Evolutionary conservation across 371 early-diverging fungal species (phyloP).

Genomic region (Umbelopsis sp.): DNA sequence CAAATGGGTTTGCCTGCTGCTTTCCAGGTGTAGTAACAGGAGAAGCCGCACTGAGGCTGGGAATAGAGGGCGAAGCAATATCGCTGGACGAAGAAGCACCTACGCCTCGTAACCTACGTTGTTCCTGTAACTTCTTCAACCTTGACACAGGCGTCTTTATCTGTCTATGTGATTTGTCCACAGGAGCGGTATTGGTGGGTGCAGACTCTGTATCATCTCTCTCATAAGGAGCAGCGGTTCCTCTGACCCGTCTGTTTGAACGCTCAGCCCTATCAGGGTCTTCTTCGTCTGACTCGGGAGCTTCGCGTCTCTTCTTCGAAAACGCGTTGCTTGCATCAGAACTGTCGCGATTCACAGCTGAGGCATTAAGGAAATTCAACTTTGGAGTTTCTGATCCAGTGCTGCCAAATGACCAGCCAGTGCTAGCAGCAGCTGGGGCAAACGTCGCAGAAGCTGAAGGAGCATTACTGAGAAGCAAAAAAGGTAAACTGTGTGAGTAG

Average conservation of each 20-base stretch:
- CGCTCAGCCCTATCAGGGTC: slow-evolving; percentile 13
- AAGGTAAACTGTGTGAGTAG: background rate
- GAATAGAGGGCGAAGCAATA: background rate
- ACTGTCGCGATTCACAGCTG: background rate
- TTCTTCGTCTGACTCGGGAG: slow-evolving; percentile 13
- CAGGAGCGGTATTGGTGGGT: background rate
- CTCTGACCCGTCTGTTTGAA: background rate
- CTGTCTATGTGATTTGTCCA: slow-evolving; percentile 11
- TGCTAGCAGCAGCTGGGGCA: background rate
- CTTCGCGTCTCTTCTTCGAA: slow-evolving; percentile 13
- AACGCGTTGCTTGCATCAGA: background rate
- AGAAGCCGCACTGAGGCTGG: background rate
- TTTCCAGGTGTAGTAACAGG: background rate
- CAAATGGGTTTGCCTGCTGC: slow-evolving; percentile 1
- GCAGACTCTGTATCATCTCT: slow-evolving; percentile 3
- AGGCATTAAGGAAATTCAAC: background rate
- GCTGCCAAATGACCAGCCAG: background rate
- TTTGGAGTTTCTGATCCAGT: background rate
- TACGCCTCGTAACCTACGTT: slow-evolving; percentile 9
- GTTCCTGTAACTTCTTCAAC: slow-evolving; percentile 11
- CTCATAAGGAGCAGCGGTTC: background rate
- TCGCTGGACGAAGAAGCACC: background rate
- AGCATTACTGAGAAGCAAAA: background rate
- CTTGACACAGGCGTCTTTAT: slow-evolving; percentile 11
- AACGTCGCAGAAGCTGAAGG: background rate